Evolutionary conservation across 2,329 filamentous ascomycete genomes (phyloP).

Genomic region (Colletotrichum endophyticum): DNA sequence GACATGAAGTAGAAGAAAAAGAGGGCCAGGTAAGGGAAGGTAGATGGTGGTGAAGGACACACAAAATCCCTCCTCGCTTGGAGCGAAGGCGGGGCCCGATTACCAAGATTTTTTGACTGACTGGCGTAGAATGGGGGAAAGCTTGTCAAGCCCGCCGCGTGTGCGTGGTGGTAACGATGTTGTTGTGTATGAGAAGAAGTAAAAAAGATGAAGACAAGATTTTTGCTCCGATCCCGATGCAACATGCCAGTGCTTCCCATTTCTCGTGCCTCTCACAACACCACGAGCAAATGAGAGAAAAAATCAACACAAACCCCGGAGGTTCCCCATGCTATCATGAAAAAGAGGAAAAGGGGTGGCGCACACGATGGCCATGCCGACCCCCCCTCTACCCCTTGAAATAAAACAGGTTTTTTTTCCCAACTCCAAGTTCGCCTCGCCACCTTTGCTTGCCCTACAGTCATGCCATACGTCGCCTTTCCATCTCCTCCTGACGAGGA

Average conservation of each 20-base stretch:
- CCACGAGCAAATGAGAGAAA: neutral
- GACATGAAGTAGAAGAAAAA: slow-evolving; percentile 23
- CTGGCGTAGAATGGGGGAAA: neutral
- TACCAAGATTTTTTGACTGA: neutral
- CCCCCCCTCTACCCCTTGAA: neutral
- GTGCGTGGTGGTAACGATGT: neutral
- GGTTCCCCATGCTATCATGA: slow-evolving; percentile 16
- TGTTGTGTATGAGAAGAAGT: slow-evolving; percentile 3
- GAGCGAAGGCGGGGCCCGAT: neutral
- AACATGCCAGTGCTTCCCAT: slow-evolving; percentile 16
- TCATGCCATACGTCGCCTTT: slow-evolving; percentile 19
- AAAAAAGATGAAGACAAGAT: neutral
- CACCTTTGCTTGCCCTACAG: neutral
- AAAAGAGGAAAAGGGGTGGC: neutral
- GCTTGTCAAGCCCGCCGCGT: neutral
- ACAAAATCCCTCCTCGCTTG: neutral
- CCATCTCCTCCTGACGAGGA: slow-evolving; percentile 21
- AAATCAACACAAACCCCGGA: neutral
- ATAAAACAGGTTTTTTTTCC: slow-evolving; percentile 7
- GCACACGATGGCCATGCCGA: neutral
- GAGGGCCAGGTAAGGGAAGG: slow-evolving; percentile 16
- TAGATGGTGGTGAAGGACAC: slow-evolving; percentile 5
- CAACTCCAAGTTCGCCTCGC: slow-evolving; percentile 18
- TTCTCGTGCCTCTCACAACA: neutral
- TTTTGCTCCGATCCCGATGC: slow-evolving; percentile 19